Evolutionary conservation across 176 grass and related monocot genomes (phyloP), one percentile per base, ranked within the genome.

Genomic region (Carex scoparia): DNA sequence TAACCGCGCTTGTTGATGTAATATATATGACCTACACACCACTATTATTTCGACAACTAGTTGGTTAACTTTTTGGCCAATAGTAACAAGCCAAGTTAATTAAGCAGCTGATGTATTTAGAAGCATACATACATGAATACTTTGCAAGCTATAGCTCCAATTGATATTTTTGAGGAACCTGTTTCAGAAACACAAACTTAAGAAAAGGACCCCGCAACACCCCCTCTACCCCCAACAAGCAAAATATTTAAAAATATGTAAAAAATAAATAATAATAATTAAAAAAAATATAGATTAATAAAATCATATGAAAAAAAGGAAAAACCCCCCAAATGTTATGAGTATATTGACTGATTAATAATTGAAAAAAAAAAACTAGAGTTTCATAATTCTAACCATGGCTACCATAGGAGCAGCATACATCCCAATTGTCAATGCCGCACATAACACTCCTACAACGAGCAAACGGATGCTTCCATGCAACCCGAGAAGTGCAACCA

Each of bases 351-450:
- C 10, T 1, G 8, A 75, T 15, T 8, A 75, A 12, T 80, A 14
- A 56, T 69, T 60, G 4, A 81, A 63, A 1, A 80, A 49, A 10
- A 80, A 48, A 3, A 2, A 12, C 16, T 58, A 51, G 18, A 44
- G 46, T 23, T 81, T 65, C 9, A 53, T 4, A 4, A 49, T 79
- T 85, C 86, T 91, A 32, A 95, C 94, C 94, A 97, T 91, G 7
- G 89, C 84, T 31, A 37, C 86, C 60, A 97, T 82, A 56, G 91
- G 94, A 2, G 94, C 84, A 0, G 86, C 91, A 77, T 97, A 91
- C 94, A 93, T 93, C 44, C 83, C 82, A 3, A 97, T 89, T 4
- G 88, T 97, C 3, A 97, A 87, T 56, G 81, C 79, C 18, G 88
- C 82, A 89, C 91, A 93, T 3, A 97, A 37, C 44, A 90, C 2